Evolutionary conservation across 441 rosid genomes (phyloP).

Genomic region (Eutrema salsugineum): DNA sequence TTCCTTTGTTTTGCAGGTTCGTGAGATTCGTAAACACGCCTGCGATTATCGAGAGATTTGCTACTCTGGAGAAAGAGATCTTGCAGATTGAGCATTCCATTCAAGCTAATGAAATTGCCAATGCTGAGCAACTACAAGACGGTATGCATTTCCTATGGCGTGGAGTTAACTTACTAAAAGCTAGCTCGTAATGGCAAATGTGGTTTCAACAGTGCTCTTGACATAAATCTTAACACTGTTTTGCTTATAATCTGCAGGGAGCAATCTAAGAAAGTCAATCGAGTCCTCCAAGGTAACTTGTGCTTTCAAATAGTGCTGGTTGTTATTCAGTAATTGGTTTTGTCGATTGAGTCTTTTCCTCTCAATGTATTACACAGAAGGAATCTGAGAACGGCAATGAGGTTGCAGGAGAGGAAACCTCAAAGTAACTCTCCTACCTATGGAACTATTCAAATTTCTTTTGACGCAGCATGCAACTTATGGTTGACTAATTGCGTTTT

Average conservation of each 20-base stretch:
- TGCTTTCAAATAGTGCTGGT: not conserved
- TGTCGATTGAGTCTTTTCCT: conserved; percentile 6
- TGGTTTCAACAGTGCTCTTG: not conserved
- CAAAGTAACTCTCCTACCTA: conserved; percentile 45
- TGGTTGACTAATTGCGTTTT: conserved; percentile 15
- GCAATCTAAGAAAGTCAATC: conserved; percentile 35
- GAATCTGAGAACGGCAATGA: conserved; percentile 37
- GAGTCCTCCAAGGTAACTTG: conserved; percentile 50
- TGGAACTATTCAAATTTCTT: not conserved
- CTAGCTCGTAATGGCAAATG: not conserved
- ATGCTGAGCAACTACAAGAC: conserved; percentile 34
- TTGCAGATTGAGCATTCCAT: conserved; percentile 61
- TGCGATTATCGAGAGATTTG: conserved; percentile 82
- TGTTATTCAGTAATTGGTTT: not conserved
- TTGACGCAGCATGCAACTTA: not conserved
- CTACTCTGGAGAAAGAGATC: conserved; percentile 68
- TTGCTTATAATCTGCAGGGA: conserved; percentile 30
- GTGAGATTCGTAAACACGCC: conserved; percentile 86
- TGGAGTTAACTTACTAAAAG: not conserved
- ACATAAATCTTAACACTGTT: not conserved
- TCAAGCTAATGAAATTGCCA: conserved; percentile 51
- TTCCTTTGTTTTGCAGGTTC: conserved; percentile 41
- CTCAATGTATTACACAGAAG: conserved; percentile 24
- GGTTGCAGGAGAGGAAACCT: conserved; percentile 50
- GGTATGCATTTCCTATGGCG: conserved; percentile 35